Evolutionary conservation across 768 basidiomycete species (phyloP), one percentile per base, ranked within the genome.

Genomic region (Saitozyma podzolica): DNA sequence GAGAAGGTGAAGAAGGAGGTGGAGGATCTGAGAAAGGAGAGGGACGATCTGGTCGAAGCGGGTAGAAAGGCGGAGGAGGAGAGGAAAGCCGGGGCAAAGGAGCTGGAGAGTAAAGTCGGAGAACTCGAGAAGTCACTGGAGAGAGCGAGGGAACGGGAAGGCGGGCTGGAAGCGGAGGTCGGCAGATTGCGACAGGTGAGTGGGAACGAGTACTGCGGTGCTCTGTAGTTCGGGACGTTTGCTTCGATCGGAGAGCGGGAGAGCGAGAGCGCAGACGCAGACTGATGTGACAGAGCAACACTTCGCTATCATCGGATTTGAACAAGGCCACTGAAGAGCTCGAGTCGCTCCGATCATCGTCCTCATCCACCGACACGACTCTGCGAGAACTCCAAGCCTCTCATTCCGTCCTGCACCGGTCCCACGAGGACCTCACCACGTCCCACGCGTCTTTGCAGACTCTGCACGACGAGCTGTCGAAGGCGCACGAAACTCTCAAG

Each of bases 141-240:
- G 48, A 40, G 50, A 40, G 41, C 50, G 19, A 42, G 70, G 37
- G 64, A 68, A 50, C 37, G 66, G 39, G 59, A 65, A 51, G 51
- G 64, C 39, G 69, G 66, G 43, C 54, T 78, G 20, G 76, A 78
- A 56, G 65, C 64, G 20, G 76, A 78, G 60, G 49, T 78, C 2
- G 69, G 61, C 14, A 63, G 69, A 50, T 51, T 78, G 56, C 58
- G 73, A 50, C 70, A 73, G 68, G 75, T 76, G 58, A 67, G 74
- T 29, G 5, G 1, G 39, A 2, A 13, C 45, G 45, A 47, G 45
- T 47, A 11, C 45, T 11, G 45, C n/a, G n/a, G 45, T 13, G 13
- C 45, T 17, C n/a, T 17, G n/a, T 47, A 6, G 14, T 5, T 29
- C 5, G 29, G 29, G 5, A 29, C 29, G 29, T 29, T 29, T 29